Percentiles rank a stretch among this genome's conserved stretches.
Evolutionary conservation across 306 rosid species (phyloP).

Genomic region (Acacia crassicarpa): DNA sequence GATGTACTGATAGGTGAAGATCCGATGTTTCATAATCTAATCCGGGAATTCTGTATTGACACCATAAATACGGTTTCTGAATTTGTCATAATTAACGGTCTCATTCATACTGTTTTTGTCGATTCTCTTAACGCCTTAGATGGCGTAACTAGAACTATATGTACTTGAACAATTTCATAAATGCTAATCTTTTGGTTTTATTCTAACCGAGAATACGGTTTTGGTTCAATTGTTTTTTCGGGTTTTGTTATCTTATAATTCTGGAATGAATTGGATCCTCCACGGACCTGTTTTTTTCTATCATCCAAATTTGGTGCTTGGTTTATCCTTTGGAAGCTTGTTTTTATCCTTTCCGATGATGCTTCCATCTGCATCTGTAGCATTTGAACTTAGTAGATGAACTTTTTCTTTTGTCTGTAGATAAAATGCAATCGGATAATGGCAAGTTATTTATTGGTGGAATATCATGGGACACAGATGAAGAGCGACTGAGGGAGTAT

Average conservation of each 20-base stretch:
- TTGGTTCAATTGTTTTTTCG: slow-evolving; percentile 10
- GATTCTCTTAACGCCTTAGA: slow-evolving; percentile 42
- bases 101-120: slow-evolving; percentile 28
- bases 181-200: slow-evolving; percentile 40
- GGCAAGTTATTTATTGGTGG: slow-evolving; percentile 96
- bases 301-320: slow-evolving; percentile 19
- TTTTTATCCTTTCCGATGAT: slow-evolving; percentile 25
- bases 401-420: slow-evolving; percentile 52
- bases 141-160: slow-evolving; percentile 24
- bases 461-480: slow-evolving; percentile 98
- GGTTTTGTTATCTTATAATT: slow-evolving; percentile 16
- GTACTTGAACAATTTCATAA: slow-evolving; percentile 26
- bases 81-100: slow-evolving; percentile 53
- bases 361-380: slow-evolving; percentile 42
- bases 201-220: slow-evolving; percentile 28
- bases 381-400: slow-evolving; percentile 40
- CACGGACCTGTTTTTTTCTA: slow-evolving; percentile 17
- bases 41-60: slow-evolving; percentile 49
- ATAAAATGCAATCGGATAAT: slow-evolving; percentile 93
- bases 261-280: slow-evolving; percentile 46
- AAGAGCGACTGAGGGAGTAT: slow-evolving; percentile 94
- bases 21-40: slow-evolving; percentile 66
- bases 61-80: slow-evolving; percentile 51
- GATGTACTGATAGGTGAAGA: slow-evolving; percentile 74
- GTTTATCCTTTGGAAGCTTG: not conserved